Evolutionary conservation across 2,329 filamentous ascomycete species (phyloP), one percentile per base, ranked within the genome.

Genomic region (Epichloe aotearoae): DNA sequence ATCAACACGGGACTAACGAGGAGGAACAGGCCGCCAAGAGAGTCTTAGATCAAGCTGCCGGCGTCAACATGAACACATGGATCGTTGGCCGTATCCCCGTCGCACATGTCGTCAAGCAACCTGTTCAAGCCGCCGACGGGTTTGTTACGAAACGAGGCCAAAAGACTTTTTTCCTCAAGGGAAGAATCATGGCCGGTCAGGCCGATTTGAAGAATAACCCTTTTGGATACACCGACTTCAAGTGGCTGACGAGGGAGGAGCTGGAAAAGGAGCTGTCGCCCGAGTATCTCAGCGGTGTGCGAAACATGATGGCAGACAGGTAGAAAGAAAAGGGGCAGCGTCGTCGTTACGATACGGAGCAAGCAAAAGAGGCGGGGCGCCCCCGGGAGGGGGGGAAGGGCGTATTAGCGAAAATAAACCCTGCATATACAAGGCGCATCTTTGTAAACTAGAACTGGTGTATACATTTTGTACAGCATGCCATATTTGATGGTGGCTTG

Each of bases 41-140:
- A 53, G 82, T 89, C 50, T 75, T 97, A 23, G 74, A 83, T 49
- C 76, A 87, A 60, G 75, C 88, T 3, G 89, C 84, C 10, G 93
- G 93, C 52, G 71, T 86, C 54, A 94, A 98, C 75, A 97, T 98
- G 90, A 97, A 97, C 73, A 96, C 89, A 50, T 98, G 93, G 90
- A 80, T 97, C 59, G 86, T 98, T 48, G 91, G 89, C 54, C 89
- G 89, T 60, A 85, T 86, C 52, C 93, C 93, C 11, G 79, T 96
- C 52, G 91, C 90, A 26, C 86, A 96, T 69, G 71, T 86, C 62
- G 74, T 86, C 57, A 72, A 71, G 54, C 71, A 80, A 55, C 75
- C 75, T 58, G 58, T 66, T 60, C 59, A 73, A 62, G 64, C 67
- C 58, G 63, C 67, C 58, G 69, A 75, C 62, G 65, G 66, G 44